These are phyloP conservation scores for Zygotorulaspora danielsina DNA, from an alignment of 805 yeast species.

Conservation along the genomic window DNA sequence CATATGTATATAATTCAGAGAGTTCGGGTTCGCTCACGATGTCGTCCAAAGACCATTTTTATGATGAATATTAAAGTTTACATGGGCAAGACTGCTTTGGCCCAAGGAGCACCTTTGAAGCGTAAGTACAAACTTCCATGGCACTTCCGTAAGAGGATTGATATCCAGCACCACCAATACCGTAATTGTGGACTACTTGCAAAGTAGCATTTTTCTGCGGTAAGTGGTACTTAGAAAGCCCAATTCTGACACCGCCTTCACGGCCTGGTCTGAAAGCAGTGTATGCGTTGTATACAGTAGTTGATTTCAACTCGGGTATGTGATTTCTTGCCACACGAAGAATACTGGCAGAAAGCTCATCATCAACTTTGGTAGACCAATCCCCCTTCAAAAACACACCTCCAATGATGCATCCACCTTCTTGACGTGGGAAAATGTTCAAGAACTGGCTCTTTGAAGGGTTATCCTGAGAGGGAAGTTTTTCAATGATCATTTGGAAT, in stretches of 20 bases:
- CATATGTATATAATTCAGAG: no score
- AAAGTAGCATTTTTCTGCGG: conserved; percentile 13
- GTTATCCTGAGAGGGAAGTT: conserved; percentile 21
- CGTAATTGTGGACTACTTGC: conserved; percentile 56
- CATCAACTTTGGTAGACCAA: conserved; percentile 39
- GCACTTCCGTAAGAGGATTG: conserved; percentile 70
- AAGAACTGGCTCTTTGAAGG: conserved; percentile 39
- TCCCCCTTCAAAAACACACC: conserved; percentile 40
- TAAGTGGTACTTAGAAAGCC: conserved; percentile 34
- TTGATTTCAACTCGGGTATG: conserved; percentile 24
- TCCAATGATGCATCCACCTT: conserved; percentile 69
- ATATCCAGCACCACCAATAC: conserved; percentile 74
- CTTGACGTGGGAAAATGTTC: conserved; percentile 65
- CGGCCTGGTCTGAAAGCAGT: conserved; percentile 64
- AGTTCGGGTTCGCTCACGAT: no score
- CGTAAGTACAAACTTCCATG: conserved; percentile 39
- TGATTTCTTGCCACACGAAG: conserved; percentile 40
- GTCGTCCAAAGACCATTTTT: no score
- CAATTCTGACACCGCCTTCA: conserved; percentile 54
- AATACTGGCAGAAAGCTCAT: conserved; percentile 45
- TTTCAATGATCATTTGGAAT: conserved; percentile 36
- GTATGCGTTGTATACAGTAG: conserved; percentile 21
- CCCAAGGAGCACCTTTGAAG: conserved; percentile 29
- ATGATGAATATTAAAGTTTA: conserved; percentile 4
- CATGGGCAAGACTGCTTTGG: conserved; percentile 14